Evolutionary conservation across 73 alveolate genomes (phyloP), one percentile per base, ranked within the genome.

Genomic region (Uronychia binucleata): DNA sequence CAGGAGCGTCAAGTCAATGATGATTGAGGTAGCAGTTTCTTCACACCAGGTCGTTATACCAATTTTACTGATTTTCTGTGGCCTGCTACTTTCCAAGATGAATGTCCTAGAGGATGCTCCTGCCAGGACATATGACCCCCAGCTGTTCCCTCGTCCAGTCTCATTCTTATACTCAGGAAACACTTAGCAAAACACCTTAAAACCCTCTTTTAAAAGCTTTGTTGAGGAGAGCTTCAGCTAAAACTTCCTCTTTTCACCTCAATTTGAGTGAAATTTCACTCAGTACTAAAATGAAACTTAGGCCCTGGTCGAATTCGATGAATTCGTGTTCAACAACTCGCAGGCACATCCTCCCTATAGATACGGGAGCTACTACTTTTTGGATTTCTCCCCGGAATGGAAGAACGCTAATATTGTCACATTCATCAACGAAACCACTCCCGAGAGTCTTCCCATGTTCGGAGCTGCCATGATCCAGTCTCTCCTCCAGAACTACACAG

Each of bases 1-100:
- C 81, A 88, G 99, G 75, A 98, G 95, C 81, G 86, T 81, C 78
- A 97, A 94, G 77, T 87, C 96, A 30, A 84, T 93, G 30, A 76
- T 94, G 28, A 75, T 90, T 34, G 99, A 97, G 85, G 87, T 97
- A 28, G n/a, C n/a, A n/a, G n/a, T n/a, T n/a, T n/a, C n/a, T n/a
- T n/a, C n/a, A n/a, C n/a, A n/a, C n/a, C n/a, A n/a, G n/a, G n/a
- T n/a, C n/a, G 86, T 96, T 46, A 83, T 95, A 26, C 99, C 99
- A 0, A 82, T 93, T 33, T 33, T 89, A 60, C 84, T 97, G 74
- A 89, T 96, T n/a, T 79, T 97, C 0, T 81, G 92, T 26, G 98
- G 98, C 0, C 90, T 97, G 19, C 90, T 85, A 26, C 77, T 94
- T 0, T 87, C 95, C 34, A 79, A 83, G 28, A 80, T 93, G 28